Percentiles rank a stretch among this genome's conserved stretches.
Evolutionary conservation across 371 early-diverging fungal species (phyloP).

Genomic region (Mortierella polycephala): DNA sequence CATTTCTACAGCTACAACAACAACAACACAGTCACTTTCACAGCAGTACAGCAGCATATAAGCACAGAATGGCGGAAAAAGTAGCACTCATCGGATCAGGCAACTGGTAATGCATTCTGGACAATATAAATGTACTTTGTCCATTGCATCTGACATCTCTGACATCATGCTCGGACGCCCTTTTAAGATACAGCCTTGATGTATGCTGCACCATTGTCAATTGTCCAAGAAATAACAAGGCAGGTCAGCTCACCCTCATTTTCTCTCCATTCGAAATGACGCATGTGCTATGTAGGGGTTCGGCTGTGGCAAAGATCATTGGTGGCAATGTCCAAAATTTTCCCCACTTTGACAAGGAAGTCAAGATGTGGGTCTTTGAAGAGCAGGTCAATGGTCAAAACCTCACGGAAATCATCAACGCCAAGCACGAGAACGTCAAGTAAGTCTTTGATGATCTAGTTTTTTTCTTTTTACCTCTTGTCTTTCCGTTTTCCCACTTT

Average conservation of each 20-base stretch:
- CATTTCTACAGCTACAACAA: not conserved
- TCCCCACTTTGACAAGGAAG: conserved; percentile 78
- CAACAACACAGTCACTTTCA: not conserved
- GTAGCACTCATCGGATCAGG: conserved; percentile 94
- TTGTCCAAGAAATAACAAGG: no score
- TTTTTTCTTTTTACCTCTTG: not conserved
- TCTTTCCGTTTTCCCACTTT: not conserved
- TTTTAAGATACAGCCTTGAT: not conserved
- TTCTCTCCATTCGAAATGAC: not conserved
- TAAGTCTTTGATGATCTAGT: conserved; percentile 48
- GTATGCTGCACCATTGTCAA: not conserved
- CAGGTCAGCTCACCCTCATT: not conserved
- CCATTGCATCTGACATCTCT: not conserved
- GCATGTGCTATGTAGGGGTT: conserved; percentile 77
- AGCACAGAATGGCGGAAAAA: conserved; percentile 63
- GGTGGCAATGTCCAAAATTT: conserved; percentile 82
- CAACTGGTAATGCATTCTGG: conserved; percentile 77
- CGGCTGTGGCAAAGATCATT: conserved; percentile 94
- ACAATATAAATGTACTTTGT: no score
- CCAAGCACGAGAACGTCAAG: conserved; percentile 94
- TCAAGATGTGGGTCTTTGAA: conserved; percentile 96
- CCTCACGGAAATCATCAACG: conserved; percentile 95
- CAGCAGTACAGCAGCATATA: not conserved
- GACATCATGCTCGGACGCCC: not conserved
- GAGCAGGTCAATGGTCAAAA: conserved; percentile 86